Conservation (phyloP, 2,329 filamentous ascomycete species). For the Zymoseptoria ardabiliae region DNA sequence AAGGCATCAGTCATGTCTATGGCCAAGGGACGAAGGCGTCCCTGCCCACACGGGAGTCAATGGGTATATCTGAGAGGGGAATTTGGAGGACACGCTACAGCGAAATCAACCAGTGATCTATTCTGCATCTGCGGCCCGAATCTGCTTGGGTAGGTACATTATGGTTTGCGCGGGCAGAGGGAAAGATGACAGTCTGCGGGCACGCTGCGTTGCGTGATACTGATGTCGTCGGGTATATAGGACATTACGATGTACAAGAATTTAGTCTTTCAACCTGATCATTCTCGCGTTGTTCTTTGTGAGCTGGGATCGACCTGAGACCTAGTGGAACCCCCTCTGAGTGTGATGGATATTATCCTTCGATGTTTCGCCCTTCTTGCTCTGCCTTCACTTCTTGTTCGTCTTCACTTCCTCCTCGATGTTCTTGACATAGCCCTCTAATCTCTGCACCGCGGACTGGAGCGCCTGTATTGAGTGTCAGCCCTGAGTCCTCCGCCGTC, state of each 20-base stretch:
- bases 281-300: neutral
- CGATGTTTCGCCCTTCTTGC: neutral
- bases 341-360: neutral
- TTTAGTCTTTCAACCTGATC: neutral
- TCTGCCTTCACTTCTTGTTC: conserved; percentile 54
- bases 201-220: neutral
- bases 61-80: neutral
- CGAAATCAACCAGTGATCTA: neutral
- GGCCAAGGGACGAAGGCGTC: neutral
- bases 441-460: conserved; percentile 76
- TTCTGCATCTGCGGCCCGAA: neutral
- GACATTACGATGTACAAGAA: conserved; percentile 20
- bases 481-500: neutral
- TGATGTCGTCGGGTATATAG: conserved; percentile 18
- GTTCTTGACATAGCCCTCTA: conserved; percentile 74
- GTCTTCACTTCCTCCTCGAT: conserved; percentile 66
- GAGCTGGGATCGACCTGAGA: neutral
- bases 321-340: neutral
- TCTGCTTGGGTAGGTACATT: neutral
- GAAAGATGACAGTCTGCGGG: neutral
- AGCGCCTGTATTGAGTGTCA: conserved; percentile 56
- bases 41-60: neutral
- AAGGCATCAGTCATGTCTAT: neutral
- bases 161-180: neutral
- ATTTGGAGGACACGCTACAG: neutral